These are phyloP conservation scores for Elsinoe fawcettii DNA, from an alignment of 2,329 filamentous ascomycete genomes.

Conservation along the genomic window DNA sequence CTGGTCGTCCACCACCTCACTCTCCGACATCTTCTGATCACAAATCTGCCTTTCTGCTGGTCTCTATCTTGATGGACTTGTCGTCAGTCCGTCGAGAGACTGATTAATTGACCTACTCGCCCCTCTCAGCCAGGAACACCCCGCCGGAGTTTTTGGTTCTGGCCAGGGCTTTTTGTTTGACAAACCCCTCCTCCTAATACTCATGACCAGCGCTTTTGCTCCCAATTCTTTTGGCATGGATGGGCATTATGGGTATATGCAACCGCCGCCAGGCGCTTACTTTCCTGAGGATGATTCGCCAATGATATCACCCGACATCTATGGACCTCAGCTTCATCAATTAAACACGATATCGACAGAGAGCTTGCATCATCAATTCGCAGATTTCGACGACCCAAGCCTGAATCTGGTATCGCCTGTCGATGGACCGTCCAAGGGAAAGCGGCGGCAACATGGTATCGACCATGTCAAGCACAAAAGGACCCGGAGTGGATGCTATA, in stretches of 20 bases:
- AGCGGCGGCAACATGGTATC: constrained; percentile 24
- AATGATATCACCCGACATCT: constrained; percentile 25
- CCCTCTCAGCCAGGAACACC: background rate
- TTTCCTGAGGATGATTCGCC: constrained; percentile 26
- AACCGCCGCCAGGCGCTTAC: constrained; percentile 24
- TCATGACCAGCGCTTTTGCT: constrained; percentile 15
- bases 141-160: constrained; percentile 6
- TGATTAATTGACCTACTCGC: background rate
- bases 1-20: constrained; percentile 7
- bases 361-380: constrained; percentile 26
- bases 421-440: constrained; percentile 23
- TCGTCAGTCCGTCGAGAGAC: background rate
- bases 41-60: background rate
- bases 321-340: constrained; percentile 24
- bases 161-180: background rate
- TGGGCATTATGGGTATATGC: constrained; percentile 21
- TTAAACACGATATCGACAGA: constrained; percentile 29
- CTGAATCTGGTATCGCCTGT: constrained; percentile 23
- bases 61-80: constrained; percentile 10
- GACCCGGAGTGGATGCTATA: constrained; percentile 89
- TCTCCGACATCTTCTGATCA: constrained; percentile 9
- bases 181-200: background rate
- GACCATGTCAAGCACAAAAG: constrained; percentile 87
- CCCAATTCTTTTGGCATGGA: constrained; percentile 16
- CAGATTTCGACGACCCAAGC: constrained; percentile 27